Base-by-base conservation (phyloP, 495 filamentous ascomycete genomes). In the Penicillium chermesinum region DNA sequence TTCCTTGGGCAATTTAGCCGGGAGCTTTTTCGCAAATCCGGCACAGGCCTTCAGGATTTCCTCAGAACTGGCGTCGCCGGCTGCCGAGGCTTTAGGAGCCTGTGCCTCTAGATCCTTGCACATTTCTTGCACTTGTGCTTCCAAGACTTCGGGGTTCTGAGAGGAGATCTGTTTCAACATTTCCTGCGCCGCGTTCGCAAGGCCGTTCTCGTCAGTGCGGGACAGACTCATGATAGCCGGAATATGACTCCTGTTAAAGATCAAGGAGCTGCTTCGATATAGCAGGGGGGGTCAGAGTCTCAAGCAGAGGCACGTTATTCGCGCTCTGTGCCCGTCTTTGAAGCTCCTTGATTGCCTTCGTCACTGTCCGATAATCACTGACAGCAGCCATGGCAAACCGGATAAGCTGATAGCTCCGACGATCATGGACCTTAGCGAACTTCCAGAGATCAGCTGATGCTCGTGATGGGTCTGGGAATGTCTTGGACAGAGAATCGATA, bases 191-290 rank as follows among this genome's bases (percentile, higher is more conserved):
- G 87, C 79, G 7, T 77, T 67, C 13, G 86, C 87, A 50, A 97
- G 69, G 1, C 79, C 79, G 33, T 89, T 79, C 53, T 89, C 84
- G 58, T 96, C 85, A 2, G 83, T 87, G 50, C 86, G 81, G 0
- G 89, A 88, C 52, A 85, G 85, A 46, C 87, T 84, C 75, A 96
- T 87, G 53, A 96, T 89, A 1, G 88, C 82, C 1, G 91, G 83
- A 9, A 97, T 84, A 55, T 97, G 91, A 60, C 90, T 96, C 49
- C 85, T 83, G 70, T 97, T 99, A 70, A 91, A 96, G 38, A 96
- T 73, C 30, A 97, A 75, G 38, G 87, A 84, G 27, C 87, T 83
- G 38, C 83, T 82, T 25, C 90, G 83, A 56, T 94, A 96, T 13
- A 97, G 67, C 2, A 97, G 73, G n/a, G n/a, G 90, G 85, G 3